A percentile compares a stretch with the other conserved stretches of the same genome.
These are phyloP conservation scores for Geranomyces michiganensis DNA, from an alignment of 192 early-diverging fungal genomes.

Conservation along the genomic window DNA sequence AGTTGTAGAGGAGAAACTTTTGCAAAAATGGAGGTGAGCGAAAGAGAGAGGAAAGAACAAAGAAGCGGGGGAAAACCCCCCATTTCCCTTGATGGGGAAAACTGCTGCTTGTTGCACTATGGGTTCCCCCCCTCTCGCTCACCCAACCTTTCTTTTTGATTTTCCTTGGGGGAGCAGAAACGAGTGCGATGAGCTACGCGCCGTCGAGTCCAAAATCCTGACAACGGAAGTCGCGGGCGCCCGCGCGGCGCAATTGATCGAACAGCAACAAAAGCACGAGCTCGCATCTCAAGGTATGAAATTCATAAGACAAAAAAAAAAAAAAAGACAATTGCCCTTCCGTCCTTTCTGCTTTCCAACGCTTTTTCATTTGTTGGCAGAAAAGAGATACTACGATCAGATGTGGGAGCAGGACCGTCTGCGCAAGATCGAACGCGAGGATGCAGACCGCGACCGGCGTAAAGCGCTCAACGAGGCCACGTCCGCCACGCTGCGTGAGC, in stretches of 20 bases:
- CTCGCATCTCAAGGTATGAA: slow-evolving; percentile 38
- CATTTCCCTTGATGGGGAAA: too few relatives aligned
- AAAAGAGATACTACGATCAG: slow-evolving; percentile 52
- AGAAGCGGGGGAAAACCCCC: too few relatives aligned
- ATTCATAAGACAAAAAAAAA: too few relatives aligned
- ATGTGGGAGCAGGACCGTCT: slow-evolving; percentile 59
- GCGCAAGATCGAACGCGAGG: slow-evolving; percentile 54
- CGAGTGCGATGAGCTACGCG: slow-evolving; percentile 55
- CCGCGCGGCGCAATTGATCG: slow-evolving; percentile 47
- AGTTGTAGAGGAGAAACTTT: slow-evolving; percentile 53
- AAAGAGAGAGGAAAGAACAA: background rate
- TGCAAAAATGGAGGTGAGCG: slow-evolving; percentile 53
- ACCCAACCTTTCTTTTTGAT: background rate
- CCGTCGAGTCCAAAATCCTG: slow-evolving; percentile 48
- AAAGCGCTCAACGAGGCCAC: slow-evolving; percentile 44
- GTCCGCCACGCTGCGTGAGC: slow-evolving; percentile 44
- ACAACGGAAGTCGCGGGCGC: slow-evolving; percentile 42
- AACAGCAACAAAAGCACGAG: slow-evolving; percentile 34
- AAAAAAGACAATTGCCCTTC: too few relatives aligned
- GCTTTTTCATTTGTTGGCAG: background rate
- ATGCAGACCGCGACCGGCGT: slow-evolving; percentile 32
- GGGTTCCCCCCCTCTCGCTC: background rate
- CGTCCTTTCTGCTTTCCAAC: too few relatives aligned
- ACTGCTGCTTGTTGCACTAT: background rate
- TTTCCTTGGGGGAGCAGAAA: slow-evolving; percentile 28